Conservation (phyloP, 768 basidiomycete genomes). For the Tulasnella sp. region DNA sequence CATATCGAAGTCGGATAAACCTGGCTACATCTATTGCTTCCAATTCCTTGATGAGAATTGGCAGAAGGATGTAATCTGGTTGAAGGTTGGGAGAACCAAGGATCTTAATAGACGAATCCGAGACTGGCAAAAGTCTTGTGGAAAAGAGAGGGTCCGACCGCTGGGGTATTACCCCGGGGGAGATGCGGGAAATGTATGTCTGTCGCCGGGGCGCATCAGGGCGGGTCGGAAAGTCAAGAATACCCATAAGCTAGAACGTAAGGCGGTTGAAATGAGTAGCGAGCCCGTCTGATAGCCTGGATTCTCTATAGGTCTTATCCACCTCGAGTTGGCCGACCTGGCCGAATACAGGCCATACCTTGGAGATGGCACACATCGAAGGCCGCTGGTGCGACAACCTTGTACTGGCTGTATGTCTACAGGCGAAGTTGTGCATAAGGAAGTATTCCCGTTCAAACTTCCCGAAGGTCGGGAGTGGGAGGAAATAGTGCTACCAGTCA, state of each 20-base stretch:
- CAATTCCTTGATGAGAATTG: conserved; percentile 57
- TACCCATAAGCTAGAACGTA: conserved; percentile 56
- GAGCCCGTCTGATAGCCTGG: no score
- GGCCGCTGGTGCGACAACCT: no score
- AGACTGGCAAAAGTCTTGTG: conserved; percentile 73
- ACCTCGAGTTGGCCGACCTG: conserved; percentile 67
- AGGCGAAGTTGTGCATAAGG: conserved; percentile 55
- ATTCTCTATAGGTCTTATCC: conserved; percentile 57
- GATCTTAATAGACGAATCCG: conserved; percentile 61
- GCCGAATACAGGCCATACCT: conserved; percentile 48
- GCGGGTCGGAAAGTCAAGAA: conserved; percentile 49
- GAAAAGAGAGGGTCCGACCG: conserved; percentile 58
- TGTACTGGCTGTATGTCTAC: no score
- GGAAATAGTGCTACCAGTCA: conserved; percentile 54
- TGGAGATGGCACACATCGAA: no score
- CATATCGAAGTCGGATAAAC: conserved; percentile 39
- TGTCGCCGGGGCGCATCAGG: conserved; percentile 54
- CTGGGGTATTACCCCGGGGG: conserved; percentile 62
- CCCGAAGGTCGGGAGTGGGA: conserved; percentile 57
- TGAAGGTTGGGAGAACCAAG: conserved; percentile 52
- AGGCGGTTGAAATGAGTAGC: no score
- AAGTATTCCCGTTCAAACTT: conserved; percentile 64
- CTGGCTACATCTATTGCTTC: conserved; percentile 73
- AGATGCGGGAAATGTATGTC: conserved; percentile 29
- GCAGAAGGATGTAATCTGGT: background rate